These are phyloP conservation scores for Hymenoscyphus occultus DNA, from an alignment of 2,329 filamentous ascomycete species.

Conservation along the genomic window DNA sequence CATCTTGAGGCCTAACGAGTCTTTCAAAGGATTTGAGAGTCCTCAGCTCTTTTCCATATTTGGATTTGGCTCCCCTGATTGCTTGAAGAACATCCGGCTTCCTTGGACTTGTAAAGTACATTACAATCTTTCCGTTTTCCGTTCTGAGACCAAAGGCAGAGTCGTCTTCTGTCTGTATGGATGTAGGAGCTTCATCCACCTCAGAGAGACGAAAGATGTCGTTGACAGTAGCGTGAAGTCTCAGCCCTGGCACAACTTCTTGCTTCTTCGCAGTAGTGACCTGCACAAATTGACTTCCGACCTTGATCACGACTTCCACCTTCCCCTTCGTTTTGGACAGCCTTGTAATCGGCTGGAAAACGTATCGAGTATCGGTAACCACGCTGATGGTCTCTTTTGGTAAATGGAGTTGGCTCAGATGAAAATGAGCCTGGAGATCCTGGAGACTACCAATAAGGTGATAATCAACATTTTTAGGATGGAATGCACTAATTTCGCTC, in stretches of 20 bases:
- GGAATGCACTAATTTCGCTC: slow-evolving; percentile 58
- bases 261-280: slow-evolving; percentile 67
- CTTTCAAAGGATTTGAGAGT: slow-evolving; percentile 61
- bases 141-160: slow-evolving; percentile 65
- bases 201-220: slow-evolving; percentile 68
- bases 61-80: slow-evolving; percentile 61
- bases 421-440: slow-evolving; percentile 64
- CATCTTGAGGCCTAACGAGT: slow-evolving; percentile 66
- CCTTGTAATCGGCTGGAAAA: slow-evolving; percentile 63
- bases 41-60: slow-evolving; percentile 61
- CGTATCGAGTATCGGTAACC: slow-evolving; percentile 62
- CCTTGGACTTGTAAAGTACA: slow-evolving; percentile 68
- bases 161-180: slow-evolving; percentile 63
- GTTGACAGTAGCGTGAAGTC: slow-evolving; percentile 62
- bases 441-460: slow-evolving; percentile 62
- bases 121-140: slow-evolving; percentile 67
- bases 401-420: slow-evolving; percentile 62
- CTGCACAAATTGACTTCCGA: slow-evolving; percentile 68
- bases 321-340: slow-evolving; percentile 69
- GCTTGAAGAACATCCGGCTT: slow-evolving; percentile 62
- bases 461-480: slow-evolving; percentile 64
- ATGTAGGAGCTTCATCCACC: slow-evolving; percentile 63
- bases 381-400: slow-evolving; percentile 70
- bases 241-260: slow-evolving; percentile 61
- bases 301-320: slow-evolving; percentile 66